Evolutionary conservation across 257 asterid species (phyloP).

Genomic region (Linaria vulgaris): DNA sequence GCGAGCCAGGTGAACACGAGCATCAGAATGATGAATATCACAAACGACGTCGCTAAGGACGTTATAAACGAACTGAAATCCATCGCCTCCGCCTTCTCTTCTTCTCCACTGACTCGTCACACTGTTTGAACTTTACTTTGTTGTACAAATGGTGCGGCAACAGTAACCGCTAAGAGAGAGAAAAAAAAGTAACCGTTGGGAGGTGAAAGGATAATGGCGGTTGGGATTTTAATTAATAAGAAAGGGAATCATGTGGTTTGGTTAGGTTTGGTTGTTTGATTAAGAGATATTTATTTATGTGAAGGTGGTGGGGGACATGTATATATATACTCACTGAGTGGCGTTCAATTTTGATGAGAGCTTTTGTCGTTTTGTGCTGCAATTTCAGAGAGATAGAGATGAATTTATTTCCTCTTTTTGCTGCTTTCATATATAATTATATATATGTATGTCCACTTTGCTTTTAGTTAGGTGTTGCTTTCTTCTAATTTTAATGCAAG

Average conservation of each 20-base stretch:
- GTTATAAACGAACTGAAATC: slow-evolving; percentile 83
- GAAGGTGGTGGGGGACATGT: too few species aligned
- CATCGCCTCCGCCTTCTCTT: too few species aligned
- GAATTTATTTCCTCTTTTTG: background rate
- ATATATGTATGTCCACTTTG: too few species aligned
- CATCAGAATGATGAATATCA: slow-evolving; percentile 66
- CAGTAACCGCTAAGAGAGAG: background rate
- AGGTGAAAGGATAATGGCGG: slow-evolving; percentile 25
- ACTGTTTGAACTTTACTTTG: too few species aligned
- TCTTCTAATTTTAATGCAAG: slow-evolving; percentile 12
- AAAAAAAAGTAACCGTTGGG: slow-evolving; percentile 27
- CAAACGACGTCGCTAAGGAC: slow-evolving; percentile 75
- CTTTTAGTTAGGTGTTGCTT: too few species aligned
- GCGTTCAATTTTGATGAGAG: too few species aligned
- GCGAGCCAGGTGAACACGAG: slow-evolving; percentile 75
- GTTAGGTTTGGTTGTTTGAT: slow-evolving; percentile 19
- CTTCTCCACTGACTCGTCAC: too few species aligned
- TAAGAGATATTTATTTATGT: too few species aligned
- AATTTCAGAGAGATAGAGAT: background rate
- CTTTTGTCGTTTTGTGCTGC: too few species aligned
- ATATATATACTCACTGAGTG: too few species aligned
- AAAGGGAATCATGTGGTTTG: slow-evolving; percentile 2
- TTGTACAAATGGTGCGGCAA: background rate
- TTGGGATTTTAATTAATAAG: slow-evolving; percentile 11
- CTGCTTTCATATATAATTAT: background rate